These are phyloP conservation scores for Suillus ampliporus DNA, from an alignment of 768 basidiomycete species.

Conservation along the genomic window DNA sequence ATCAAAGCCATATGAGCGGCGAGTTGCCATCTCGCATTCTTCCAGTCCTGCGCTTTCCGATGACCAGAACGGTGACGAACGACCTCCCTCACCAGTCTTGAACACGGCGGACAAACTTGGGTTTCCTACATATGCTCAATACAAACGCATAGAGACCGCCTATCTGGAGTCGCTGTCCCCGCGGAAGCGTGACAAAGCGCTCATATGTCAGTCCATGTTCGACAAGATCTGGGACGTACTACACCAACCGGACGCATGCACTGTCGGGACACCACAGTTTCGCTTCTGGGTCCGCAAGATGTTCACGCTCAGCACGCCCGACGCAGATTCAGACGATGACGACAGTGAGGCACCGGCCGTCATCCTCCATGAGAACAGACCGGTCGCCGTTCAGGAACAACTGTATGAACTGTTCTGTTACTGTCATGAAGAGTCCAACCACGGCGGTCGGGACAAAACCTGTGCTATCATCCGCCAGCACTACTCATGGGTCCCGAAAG, in stretches of 20 bases:
- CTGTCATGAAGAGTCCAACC: conserved; percentile 66
- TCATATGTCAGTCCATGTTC: conserved; percentile 73
- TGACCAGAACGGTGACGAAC: not conserved
- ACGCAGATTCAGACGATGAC: conserved; percentile 24
- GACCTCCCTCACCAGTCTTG: conserved; percentile 9
- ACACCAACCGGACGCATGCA: conserved; percentile 52
- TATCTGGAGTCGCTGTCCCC: conserved; percentile 66
- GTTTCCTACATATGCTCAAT: conserved; percentile 66
- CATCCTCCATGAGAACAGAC: conserved; percentile 71
- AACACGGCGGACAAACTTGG: conserved; percentile 42
- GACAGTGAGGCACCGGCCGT: conserved; percentile 40
- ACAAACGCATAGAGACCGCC: conserved; percentile 58
- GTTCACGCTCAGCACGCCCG: conserved; percentile 57
- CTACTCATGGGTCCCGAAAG: conserved; percentile 87
- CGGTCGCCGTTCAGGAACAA: conserved; percentile 79
- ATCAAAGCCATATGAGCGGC: conserved; percentile 30
- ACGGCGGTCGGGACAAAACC: conserved; percentile 85
- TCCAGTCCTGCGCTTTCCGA: conserved; percentile 15
- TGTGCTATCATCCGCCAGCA: conserved; percentile 64
- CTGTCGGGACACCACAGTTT: conserved; percentile 66
- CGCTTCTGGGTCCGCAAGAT: conserved; percentile 86
- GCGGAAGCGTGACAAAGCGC: conserved; percentile 67
- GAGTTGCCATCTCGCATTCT: conserved; percentile 11
- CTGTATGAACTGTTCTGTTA: conserved; percentile 80
- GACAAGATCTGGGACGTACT: conserved; percentile 76